A percentile compares a stretch with the other conserved stretches of the same genome.
Evolutionary conservation across 208 protist species (phyloP).

Genomic region (Entamoeba invadens): DNA sequence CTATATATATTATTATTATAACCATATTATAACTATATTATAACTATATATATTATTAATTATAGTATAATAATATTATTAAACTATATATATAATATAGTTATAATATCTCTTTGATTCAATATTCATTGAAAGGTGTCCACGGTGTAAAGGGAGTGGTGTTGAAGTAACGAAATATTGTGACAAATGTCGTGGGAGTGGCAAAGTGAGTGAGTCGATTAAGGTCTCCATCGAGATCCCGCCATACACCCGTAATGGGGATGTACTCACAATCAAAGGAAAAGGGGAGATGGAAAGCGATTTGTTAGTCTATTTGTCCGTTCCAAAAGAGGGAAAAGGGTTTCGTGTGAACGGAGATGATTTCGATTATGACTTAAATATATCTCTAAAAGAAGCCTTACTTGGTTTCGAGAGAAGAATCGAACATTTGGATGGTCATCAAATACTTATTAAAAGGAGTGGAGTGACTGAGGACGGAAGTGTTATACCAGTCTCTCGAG

Average conservation of each 20-base stretch:
- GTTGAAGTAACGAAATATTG: background rate
- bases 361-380: background rate
- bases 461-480: background rate
- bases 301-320: background rate
- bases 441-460: background rate
- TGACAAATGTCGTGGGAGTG: background rate
- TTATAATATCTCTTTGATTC: no score
- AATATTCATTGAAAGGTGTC: no score
- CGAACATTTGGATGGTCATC: background rate
- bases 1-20: no score
- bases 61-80: no score
- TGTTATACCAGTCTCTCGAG: background rate
- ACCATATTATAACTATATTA: no score
- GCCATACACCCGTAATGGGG: background rate
- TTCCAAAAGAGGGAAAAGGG: background rate
- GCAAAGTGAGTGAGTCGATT: background rate
- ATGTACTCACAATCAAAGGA: background rate
- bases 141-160: background rate
- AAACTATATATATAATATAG: no score
- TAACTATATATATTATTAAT: no score
- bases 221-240: background rate
- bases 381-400: background rate
- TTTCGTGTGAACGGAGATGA: background rate
- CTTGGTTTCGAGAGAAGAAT: background rate
- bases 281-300: background rate